Conservation (phyloP, 2,329 filamentous ascomycete species). For the Botrytis medusae region DNA sequence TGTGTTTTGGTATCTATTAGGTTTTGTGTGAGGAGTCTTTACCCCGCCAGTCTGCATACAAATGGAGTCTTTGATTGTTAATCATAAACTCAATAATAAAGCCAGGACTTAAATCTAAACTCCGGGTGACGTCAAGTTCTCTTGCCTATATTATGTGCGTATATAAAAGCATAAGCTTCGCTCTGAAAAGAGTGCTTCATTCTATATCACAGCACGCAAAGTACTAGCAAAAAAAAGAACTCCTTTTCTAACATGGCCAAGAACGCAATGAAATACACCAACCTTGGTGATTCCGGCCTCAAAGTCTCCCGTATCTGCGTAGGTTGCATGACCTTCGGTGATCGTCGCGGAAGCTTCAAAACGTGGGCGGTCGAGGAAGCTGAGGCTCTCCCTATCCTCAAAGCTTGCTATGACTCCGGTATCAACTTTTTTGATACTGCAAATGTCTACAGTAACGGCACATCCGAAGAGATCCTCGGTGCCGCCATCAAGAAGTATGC, state of each 20-base stretch:
- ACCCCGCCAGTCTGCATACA: not conserved
- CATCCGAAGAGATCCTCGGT: slow-evolving; percentile 40
- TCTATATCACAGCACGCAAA: not conserved
- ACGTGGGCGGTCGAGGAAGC: slow-evolving; percentile 25
- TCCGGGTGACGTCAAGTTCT: slow-evolving; percentile 1
- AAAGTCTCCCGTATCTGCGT: slow-evolving; percentile 53
- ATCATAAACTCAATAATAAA: not conserved
- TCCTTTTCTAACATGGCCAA: not conserved
- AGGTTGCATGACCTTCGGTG: slow-evolving; percentile 52
- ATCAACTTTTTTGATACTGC: slow-evolving; percentile 54
- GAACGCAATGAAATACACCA: slow-evolving; percentile 28
- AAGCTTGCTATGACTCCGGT: slow-evolving; percentile 51
- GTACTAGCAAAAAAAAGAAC: not conserved
- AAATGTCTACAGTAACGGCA: slow-evolving; percentile 53
- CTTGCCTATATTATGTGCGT: not conserved
- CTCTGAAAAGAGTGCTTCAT: not conserved
- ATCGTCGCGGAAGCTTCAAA: slow-evolving; percentile 23
- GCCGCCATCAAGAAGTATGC: slow-evolving; percentile 64
- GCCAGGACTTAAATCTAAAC: not conserved
- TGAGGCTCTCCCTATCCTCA: slow-evolving; percentile 50
- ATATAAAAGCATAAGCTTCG: not conserved
- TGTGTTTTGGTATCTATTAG: not conserved
- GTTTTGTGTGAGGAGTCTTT: not conserved
- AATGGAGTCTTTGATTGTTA: not conserved
- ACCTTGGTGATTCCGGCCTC: slow-evolving; percentile 49